These are phyloP conservation scores for Pseudocercospora fijiensis DNA, from an alignment of 2,329 filamentous ascomycete species.

Conservation along the genomic window DNA sequence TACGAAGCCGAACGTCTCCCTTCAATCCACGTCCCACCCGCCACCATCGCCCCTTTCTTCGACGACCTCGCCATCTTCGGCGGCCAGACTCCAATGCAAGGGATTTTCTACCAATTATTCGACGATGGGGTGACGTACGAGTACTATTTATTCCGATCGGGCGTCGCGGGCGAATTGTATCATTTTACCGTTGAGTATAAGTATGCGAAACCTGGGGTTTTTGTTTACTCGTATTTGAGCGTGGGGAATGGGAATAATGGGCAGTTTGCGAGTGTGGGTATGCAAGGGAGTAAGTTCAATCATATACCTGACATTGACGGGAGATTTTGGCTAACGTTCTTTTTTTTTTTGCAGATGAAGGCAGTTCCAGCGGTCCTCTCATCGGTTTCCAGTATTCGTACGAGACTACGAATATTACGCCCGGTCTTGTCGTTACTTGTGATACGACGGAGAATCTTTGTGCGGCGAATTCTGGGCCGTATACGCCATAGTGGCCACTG, in stretches of 20 bases:
- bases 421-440: constrained; percentile 31
- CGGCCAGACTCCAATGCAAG: constrained; percentile 23
- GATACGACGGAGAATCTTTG: constrained; percentile 27
- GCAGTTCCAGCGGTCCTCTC: background rate
- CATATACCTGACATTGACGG: no score
- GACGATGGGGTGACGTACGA: constrained; percentile 33
- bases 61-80: constrained; percentile 37
- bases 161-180: constrained; percentile 25
- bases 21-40: constrained; percentile 29
- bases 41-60: constrained; percentile 36
- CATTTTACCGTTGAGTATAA: constrained; percentile 38
- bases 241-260: constrained; percentile 29
- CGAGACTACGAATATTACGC: constrained; percentile 17
- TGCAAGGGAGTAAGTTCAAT: constrained; percentile 38
- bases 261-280: constrained; percentile 28
- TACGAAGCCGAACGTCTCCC: constrained; percentile 32
- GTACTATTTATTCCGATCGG: constrained; percentile 32
- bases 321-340: background rate
- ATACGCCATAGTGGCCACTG: background rate
- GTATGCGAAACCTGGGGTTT: constrained; percentile 32
- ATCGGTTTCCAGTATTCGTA: constrained; percentile 25
- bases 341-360: background rate
- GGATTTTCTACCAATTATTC: constrained; percentile 38
- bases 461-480: constrained; percentile 5
- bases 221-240: constrained; percentile 34